Percentiles rank a stretch among this genome's conserved stretches.
Conservation (phyloP, 768 basidiomycete species). For the Chlorophyllum brunneum region DNA sequence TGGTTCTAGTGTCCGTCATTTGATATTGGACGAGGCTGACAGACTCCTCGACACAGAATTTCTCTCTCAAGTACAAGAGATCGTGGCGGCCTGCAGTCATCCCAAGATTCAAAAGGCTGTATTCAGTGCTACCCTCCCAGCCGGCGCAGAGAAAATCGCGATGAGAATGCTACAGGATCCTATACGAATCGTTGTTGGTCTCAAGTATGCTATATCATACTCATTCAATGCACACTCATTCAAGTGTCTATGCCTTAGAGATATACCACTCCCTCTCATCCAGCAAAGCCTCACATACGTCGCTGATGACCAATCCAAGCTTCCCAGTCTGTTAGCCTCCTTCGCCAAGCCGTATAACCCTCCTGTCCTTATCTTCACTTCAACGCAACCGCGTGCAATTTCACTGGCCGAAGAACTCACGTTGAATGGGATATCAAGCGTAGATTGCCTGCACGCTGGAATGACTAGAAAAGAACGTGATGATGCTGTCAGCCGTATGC, state of each 20-base stretch:
- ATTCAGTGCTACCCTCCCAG: constrained; percentile 93
- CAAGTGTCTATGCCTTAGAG: constrained; percentile 42
- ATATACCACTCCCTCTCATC: constrained; percentile 91
- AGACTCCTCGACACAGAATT: constrained; percentile 90
- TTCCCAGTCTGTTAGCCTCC: constrained; percentile 81
- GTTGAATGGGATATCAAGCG: constrained; percentile 72
- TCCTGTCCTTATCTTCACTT: constrained; percentile 88
- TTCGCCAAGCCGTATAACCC: constrained; percentile 83
- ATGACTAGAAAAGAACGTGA: constrained; percentile 86
- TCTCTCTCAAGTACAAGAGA: constrained; percentile 82
- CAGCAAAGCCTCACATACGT: constrained; percentile 87
- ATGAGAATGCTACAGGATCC: constrained; percentile 83
- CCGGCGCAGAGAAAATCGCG: constrained; percentile 81
- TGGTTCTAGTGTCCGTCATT: constrained; percentile 69
- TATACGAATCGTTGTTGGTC: constrained; percentile 91
- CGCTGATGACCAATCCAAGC: constrained; percentile 90
- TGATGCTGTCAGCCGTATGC: constrained; percentile 80
- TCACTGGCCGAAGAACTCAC: constrained; percentile 80
- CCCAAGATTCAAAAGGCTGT: constrained; percentile 76
- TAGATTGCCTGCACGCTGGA: constrained; percentile 90
- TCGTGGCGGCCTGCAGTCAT: constrained; percentile 73
- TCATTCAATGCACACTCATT: constrained; percentile 2
- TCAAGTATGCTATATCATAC: constrained; percentile 63
- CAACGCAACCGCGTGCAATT: constrained; percentile 80
- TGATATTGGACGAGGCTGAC: constrained; percentile 90